These are phyloP conservation scores for Albugo candida DNA, from an alignment of 352 stramenopile species.

Conservation along the genomic window DNA sequence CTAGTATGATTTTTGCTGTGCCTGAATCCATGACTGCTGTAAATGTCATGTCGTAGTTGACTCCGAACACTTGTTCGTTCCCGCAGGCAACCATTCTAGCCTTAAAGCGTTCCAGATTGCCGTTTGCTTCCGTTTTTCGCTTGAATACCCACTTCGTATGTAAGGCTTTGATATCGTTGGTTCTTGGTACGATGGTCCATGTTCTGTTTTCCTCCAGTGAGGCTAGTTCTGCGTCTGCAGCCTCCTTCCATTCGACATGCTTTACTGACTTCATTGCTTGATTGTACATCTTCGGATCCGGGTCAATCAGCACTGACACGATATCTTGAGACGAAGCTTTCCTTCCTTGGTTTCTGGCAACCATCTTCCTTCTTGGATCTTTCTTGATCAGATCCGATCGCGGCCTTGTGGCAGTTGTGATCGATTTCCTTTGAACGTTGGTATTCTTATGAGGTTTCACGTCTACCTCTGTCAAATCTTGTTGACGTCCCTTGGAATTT, in stretches of 20 bases:
- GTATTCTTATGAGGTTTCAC: constrained; percentile 3
- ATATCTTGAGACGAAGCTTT: neutral
- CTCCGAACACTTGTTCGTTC: constrained; percentile 8
- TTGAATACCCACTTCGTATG: constrained; percentile 16
- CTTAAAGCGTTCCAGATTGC: constrained; percentile 10
- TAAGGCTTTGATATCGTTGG: neutral
- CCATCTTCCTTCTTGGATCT: constrained; percentile 4
- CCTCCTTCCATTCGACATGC: constrained; percentile 2
- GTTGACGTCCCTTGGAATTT: constrained; percentile 2
- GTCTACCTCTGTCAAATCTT: constrained; percentile 7
- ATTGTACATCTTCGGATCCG: constrained; percentile 8
- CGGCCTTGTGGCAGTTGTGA: constrained; percentile 5
- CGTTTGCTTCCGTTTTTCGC: constrained; percentile 6
- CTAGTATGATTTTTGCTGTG: constrained; percentile 8
- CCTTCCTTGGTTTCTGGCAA: neutral
- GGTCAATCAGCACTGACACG: neutral
- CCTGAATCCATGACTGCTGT: constrained; percentile 13
- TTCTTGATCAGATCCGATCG: constrained; percentile 1
- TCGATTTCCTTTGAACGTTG: constrained; percentile 5
- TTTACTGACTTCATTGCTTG: constrained; percentile 1
- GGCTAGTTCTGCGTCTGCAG: constrained; percentile 1
- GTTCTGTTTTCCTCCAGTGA: constrained; percentile 7
- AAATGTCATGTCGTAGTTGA: constrained; percentile 10
- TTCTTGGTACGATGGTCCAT: neutral
- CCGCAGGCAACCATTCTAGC: constrained; percentile 8